Percentiles rank a stretch among this genome's conserved stretches.
These are phyloP conservation scores for Rhododendron ovatum DNA, from an alignment of 148 eudicot species.

Conservation along the genomic window DNA sequence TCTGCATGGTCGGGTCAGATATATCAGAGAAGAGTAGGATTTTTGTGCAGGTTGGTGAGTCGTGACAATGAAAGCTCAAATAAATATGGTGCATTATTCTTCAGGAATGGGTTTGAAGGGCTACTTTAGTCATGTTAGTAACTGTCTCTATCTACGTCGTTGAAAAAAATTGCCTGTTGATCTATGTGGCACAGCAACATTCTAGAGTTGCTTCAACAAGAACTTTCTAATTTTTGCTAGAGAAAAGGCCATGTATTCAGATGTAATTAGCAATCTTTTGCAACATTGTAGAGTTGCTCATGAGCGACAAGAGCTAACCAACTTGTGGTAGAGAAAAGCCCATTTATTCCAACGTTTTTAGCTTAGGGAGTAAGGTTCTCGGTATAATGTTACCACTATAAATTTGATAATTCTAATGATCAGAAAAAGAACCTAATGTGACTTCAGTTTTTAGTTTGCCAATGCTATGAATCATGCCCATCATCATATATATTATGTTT, in stretches of 20 bases:
- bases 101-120: neutral
- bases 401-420: neutral
- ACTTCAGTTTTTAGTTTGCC: neutral
- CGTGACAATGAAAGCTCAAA: neutral
- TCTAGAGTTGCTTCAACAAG: neutral
- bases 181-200: neutral
- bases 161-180: neutral
- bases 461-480: neutral
- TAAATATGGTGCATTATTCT: neutral
- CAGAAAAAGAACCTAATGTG: neutral
- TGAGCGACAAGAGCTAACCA: neutral
- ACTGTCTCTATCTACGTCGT: neutral
- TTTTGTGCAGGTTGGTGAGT: neutral
- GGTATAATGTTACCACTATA: neutral
- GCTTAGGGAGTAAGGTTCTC: neutral
- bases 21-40: neutral
- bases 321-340: neutral
- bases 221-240: neutral
- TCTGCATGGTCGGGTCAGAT: neutral
- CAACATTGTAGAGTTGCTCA: neutral
- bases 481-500: too few relatives aligned
- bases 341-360: neutral
- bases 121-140: neutral
- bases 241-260: neutral
- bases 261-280: neutral